A percentile compares a stretch with the other conserved stretches of the same genome.
phyloP scores from a whole-genome alignment of 2,329 filamentous ascomycete genomes.

The Furcasterigmium sp. region DNA sequence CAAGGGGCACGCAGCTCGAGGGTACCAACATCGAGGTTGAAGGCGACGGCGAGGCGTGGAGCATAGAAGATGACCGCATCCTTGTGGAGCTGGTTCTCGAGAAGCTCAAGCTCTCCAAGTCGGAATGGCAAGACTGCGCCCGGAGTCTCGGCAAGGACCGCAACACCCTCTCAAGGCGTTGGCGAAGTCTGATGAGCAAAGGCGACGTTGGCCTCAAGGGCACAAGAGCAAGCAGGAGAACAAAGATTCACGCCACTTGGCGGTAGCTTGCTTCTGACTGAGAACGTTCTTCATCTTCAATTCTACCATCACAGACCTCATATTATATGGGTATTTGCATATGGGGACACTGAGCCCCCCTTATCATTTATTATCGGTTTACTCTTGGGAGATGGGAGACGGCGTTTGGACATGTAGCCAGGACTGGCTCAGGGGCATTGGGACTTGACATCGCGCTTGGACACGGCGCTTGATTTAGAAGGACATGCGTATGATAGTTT shows the following conservation, averaged over 20 bases:
- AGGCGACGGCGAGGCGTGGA: constrained; percentile 48
- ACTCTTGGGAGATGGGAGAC: not conserved
- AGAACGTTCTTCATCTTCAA: not conserved
- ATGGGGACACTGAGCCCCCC: not conserved
- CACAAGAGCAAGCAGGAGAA: constrained; percentile 33
- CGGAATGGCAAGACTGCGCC: constrained; percentile 64
- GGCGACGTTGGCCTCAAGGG: constrained; percentile 56
- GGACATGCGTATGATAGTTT: no score
- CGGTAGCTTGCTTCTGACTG: constrained; percentile 17
- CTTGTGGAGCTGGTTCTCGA: constrained; percentile 64
- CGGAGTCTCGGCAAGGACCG: constrained; percentile 57
- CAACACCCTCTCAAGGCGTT: constrained; percentile 50
- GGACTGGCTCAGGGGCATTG: not conserved
- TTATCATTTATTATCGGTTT: not conserved
- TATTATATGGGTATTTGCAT: not conserved
- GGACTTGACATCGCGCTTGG: constrained; percentile 3
- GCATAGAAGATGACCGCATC: constrained; percentile 57
- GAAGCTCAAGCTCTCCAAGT: constrained; percentile 59
- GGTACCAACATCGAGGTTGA: constrained; percentile 37
- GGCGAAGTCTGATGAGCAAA: constrained; percentile 56
- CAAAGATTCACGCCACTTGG: constrained; percentile 51
- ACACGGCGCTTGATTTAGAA: constrained; percentile 5
- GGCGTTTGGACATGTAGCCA: not conserved
- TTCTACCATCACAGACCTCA: not conserved
- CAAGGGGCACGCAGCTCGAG: not conserved